Conservation (phyloP, 345 rosid species). For the Murraya koenigii region DNA sequence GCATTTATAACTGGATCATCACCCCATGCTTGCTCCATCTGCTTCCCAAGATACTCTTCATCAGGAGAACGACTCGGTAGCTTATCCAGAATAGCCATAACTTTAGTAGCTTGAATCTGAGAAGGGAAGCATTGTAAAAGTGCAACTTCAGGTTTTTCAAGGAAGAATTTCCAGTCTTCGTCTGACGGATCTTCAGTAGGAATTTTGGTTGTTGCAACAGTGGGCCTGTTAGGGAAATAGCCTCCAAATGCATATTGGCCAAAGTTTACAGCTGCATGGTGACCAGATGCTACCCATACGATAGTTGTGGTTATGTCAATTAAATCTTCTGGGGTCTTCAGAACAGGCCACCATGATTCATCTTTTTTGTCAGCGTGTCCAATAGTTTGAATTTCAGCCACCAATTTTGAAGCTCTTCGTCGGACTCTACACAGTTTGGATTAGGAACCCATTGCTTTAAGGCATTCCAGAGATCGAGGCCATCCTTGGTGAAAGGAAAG, state of each 20-base stretch:
- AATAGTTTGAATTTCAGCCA: constrained; percentile 22
- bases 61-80: constrained; percentile 46
- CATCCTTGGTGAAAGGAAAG: constrained; percentile 62
- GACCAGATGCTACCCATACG: constrained; percentile 41
- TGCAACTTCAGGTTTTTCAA: constrained; percentile 36
- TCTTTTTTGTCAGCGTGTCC: constrained; percentile 12
- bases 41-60: constrained; percentile 51
- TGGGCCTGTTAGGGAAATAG: constrained; percentile 41
- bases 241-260: constrained; percentile 37
- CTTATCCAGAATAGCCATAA: constrained; percentile 42
- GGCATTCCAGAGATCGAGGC: constrained; percentile 48
- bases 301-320: constrained; percentile 22
- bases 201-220: constrained; percentile 40
- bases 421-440: not conserved
- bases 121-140: constrained; percentile 48
- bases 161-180: constrained; percentile 32
- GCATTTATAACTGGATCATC: constrained; percentile 25
- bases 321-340: constrained; percentile 14
- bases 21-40: constrained; percentile 33
- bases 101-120: constrained; percentile 42
- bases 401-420: constrained; percentile 39
- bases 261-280: constrained; percentile 49
- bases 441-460: constrained; percentile 42
- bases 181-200: constrained; percentile 39
- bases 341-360: constrained; percentile 24